Evolutionary conservation across 805 yeast genomes (phyloP).

Genomic region (Ogataea philodendri): DNA sequence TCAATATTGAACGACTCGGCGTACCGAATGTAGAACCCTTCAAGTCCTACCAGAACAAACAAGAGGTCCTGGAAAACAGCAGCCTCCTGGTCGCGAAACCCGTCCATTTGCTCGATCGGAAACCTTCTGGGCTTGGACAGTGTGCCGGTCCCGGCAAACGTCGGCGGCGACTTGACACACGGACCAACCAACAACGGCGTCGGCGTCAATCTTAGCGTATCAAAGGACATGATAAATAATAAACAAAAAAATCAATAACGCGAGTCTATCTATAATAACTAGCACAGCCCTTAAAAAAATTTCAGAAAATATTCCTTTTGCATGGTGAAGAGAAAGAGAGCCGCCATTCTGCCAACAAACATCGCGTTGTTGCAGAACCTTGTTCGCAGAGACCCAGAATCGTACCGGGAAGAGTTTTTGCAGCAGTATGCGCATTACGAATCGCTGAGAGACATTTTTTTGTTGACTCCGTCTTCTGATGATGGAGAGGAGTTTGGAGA

Average conservation of each 20-base stretch:
- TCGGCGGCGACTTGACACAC: slow-evolving; percentile 23
- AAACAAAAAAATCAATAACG: slow-evolving; percentile 6
- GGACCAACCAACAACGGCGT: slow-evolving; percentile 17
- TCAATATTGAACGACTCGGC: slow-evolving; percentile 57
- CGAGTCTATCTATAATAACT: background rate
- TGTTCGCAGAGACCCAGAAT: slow-evolving; percentile 90
- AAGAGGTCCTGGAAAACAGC: slow-evolving; percentile 68
- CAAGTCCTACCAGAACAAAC: slow-evolving; percentile 65
- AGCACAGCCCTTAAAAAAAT: slow-evolving; percentile 12
- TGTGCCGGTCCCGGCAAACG: slow-evolving; percentile 13
- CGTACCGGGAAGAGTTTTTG: slow-evolving; percentile 89
- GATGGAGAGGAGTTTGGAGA: slow-evolving; percentile 73
- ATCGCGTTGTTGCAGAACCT: slow-evolving; percentile 88
- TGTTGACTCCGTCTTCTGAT: slow-evolving; percentile 63
- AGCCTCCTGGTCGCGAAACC: slow-evolving; percentile 64
- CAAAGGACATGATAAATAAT: slow-evolving; percentile 11
- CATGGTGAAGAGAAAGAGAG: slow-evolving; percentile 88
- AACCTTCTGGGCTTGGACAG: slow-evolving; percentile 25
- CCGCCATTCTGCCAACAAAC: slow-evolving; percentile 90
- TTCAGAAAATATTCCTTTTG: slow-evolving; percentile 9
- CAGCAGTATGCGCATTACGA: slow-evolving; percentile 93
- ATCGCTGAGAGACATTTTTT: slow-evolving; percentile 82
- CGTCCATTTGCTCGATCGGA: slow-evolving; percentile 47
- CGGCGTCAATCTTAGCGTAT: slow-evolving; percentile 9
- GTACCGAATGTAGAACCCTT: slow-evolving; percentile 75